A percentile compares a stretch with the other conserved stretches of the same genome.
These are phyloP conservation scores for Penicillium ochrochloron DNA, from an alignment of 495 filamentous ascomycete species.

Conservation along the genomic window DNA sequence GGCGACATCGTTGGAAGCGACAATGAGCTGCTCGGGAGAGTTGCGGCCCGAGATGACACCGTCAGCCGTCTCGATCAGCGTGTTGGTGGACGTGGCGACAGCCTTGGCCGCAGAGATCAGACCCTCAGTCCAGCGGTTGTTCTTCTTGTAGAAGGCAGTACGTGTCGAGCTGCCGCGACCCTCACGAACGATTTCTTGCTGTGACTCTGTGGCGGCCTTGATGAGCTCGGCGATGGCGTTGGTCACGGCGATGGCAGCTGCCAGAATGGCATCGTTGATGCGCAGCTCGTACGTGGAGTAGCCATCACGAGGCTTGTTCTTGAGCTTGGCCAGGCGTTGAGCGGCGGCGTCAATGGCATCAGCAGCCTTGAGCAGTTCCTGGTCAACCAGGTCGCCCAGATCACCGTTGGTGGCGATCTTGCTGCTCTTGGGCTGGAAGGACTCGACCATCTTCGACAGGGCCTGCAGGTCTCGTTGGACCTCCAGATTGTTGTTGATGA, in stretches of 20 bases:
- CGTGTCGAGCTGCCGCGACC: slow-evolving; percentile 84
- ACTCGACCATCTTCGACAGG: slow-evolving; percentile 88
- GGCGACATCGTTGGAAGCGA: slow-evolving; percentile 95
- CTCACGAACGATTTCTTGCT: slow-evolving; percentile 97
- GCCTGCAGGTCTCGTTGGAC: slow-evolving; percentile 89
- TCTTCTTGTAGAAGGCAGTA: slow-evolving; percentile 99
- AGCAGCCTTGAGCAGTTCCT: slow-evolving; percentile 89
- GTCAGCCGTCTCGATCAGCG: slow-evolving; percentile 94
- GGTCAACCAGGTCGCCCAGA: slow-evolving; percentile 90
- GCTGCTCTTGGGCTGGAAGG: slow-evolving; percentile 82
- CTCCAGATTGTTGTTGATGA: slow-evolving; percentile 95
- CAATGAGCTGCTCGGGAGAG: slow-evolving; percentile 94
- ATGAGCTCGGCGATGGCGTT: slow-evolving; percentile 94
- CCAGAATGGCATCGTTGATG: slow-evolving; percentile 93
- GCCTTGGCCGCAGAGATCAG: slow-evolving; percentile 97
- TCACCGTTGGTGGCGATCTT: slow-evolving; percentile 84
- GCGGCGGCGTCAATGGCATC: slow-evolving; percentile 93
- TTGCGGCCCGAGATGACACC: slow-evolving; percentile 91
- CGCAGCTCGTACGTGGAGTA: slow-evolving; percentile 96
- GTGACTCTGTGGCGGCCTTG: slow-evolving; percentile 91
- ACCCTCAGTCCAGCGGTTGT: slow-evolving; percentile 97
- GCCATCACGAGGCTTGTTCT: slow-evolving; percentile 89
- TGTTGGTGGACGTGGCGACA: slow-evolving; percentile 89
- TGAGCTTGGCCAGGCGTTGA: slow-evolving; percentile 83
- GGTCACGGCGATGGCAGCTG: slow-evolving; percentile 94